Percentiles rank a stretch among this genome's conserved stretches.
These are phyloP conservation scores for Yamadazyma membranifaciens DNA, from an alignment of 1,139 yeast species.

Conservation along the genomic window DNA sequence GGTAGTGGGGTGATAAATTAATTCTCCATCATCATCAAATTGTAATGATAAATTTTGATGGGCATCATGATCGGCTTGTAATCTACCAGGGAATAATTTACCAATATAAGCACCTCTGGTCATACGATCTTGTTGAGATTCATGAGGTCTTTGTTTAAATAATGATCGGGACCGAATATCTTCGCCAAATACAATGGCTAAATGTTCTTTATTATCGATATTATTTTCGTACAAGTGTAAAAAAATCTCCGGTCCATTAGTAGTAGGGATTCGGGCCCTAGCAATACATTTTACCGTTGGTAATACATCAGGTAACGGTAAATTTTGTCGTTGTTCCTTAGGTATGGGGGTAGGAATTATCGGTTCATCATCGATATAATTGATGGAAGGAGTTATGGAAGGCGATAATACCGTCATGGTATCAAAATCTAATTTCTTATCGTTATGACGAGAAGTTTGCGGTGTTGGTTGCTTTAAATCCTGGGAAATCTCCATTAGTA, in stretches of 20 bases:
- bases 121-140: constrained; percentile 91
- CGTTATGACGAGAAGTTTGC: not conserved
- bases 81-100: constrained; percentile 80
- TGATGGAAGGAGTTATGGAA: constrained; percentile 28
- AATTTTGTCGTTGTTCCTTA: constrained; percentile 19
- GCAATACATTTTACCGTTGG: constrained; percentile 89
- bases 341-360: constrained; percentile 20
- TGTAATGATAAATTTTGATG: constrained; percentile 35
- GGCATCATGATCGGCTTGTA: constrained; percentile 62
- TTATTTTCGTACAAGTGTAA: constrained; percentile 85
- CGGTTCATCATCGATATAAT: constrained; percentile 14
- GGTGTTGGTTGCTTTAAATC: not conserved
- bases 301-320: constrained; percentile 29
- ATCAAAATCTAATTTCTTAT: constrained; percentile 14
- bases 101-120: constrained; percentile 97
- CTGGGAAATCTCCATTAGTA: not conserved
- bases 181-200: constrained; percentile 96
- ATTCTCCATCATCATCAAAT: constrained; percentile 51
- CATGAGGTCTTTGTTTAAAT: constrained; percentile 60
- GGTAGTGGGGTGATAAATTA: constrained; percentile 39
- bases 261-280: constrained; percentile 92
- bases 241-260: constrained; percentile 88
- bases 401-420: constrained; percentile 39
- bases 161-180: constrained; percentile 77
- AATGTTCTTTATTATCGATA: constrained; percentile 87